Evolutionary conservation across 306 rosid genomes (phyloP).

Genomic region (Abrus precatorius): DNA sequence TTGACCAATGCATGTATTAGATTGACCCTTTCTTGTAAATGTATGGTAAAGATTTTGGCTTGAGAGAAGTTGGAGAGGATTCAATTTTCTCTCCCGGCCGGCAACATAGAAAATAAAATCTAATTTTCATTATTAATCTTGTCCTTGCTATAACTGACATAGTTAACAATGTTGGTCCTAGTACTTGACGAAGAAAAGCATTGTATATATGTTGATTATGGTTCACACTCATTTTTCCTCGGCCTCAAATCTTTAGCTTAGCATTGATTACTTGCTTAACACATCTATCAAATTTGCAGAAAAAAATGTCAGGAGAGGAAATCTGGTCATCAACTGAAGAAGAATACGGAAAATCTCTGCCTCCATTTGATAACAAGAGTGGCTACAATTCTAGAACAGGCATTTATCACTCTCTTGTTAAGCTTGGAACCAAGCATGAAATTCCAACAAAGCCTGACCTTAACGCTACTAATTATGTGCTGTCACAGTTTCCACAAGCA

Average conservation of each 20-base stretch:
- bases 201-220: conserved; percentile 34
- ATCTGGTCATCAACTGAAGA: conserved; percentile 52
- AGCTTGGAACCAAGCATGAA: conserved; percentile 49
- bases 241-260: neutral
- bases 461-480: conserved; percentile 67
- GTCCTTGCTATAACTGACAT: conserved; percentile 30
- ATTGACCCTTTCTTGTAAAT: no score
- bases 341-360: conserved; percentile 28
- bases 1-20: no score
- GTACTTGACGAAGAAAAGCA: conserved; percentile 39
- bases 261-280: conserved; percentile 12
- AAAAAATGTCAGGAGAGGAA: conserved; percentile 61
- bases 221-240: conserved; percentile 35
- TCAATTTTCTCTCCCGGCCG: conserved; percentile 40
- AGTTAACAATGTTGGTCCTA: conserved; percentile 52
- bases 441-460: conserved; percentile 64
- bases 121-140: conserved; percentile 4
- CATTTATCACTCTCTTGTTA: conserved; percentile 63
- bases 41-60: no score
- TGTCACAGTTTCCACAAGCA: conserved; percentile 73
- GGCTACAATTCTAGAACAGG: conserved; percentile 71
- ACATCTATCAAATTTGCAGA: neutral
- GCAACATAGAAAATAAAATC: conserved; percentile 44
- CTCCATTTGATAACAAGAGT: conserved; percentile 34
- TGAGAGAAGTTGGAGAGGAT: no score